Base-by-base conservation (phyloP, 768 basidiomycete genomes). In the Mycena crocata region DNA sequence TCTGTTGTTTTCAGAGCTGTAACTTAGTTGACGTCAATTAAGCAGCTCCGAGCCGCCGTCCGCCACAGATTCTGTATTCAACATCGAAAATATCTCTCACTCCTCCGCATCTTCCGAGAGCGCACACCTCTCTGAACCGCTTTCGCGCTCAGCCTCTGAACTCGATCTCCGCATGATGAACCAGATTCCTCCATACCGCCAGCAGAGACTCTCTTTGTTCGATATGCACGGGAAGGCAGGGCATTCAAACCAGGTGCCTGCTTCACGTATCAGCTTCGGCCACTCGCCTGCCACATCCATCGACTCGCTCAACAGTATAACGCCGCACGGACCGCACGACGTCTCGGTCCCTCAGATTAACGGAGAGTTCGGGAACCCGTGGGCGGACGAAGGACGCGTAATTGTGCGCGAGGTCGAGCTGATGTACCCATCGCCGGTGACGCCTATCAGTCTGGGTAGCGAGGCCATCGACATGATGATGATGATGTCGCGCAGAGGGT, bases 361-460 rank as follows among this genome's bases (percentile, higher is more conserved):
- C 39, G 57, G 55, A 14, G 48, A 37, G 4, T 61, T 64, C 34
- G 48, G 46, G 35, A 65, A 65, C 56, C 56, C 64, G 19, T 69
- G 64, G 68, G 55, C 17, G 14, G 26, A 67, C 5, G 55, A 30
- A 10, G 37, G 44, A 28, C 21, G 24, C 19, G 55, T 67, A 13
- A 62, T 39, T 21, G 55, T 57, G 57, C 66, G 50, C 0, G 64
- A 66, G 48, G 59, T 66, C 0, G 50, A 62, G 50, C 56, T 69
- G 26, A 26, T 66, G 59, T 69, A 55, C 40, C 64, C 68, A 0
- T 58, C 60, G 24, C 68, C 68, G 14, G 35, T 62, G 19, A 62
- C 68, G 39, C 64, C 67, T 1, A 64, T 60, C 30, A 34, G 32
- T 21, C 44, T 60, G 12, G n/a, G 57, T 35, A 35, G 26, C 23